phyloP scores from a whole-genome alignment of 768 basidiomycete genomes.

The Butyriboletus loyo region DNA sequence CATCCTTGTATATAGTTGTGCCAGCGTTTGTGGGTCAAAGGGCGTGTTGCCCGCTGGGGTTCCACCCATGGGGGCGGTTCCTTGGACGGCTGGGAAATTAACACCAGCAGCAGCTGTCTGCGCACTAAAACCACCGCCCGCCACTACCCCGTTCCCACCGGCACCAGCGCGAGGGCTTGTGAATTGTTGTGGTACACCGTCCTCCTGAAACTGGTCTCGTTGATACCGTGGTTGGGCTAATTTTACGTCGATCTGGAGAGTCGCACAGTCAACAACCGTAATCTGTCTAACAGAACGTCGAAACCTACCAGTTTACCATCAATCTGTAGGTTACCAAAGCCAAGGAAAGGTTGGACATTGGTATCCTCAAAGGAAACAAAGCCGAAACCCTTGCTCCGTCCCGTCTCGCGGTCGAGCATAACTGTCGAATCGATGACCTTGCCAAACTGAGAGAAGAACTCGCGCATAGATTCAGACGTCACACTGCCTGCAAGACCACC shows the following conservation, averaged over 20 bases:
- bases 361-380: constrained; percentile 95
- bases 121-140: constrained; percentile 28
- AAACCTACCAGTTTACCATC: constrained; percentile 88
- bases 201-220: constrained; percentile 61
- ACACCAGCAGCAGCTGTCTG: constrained; percentile 30
- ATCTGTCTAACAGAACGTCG: neutral
- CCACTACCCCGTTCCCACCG: constrained; percentile 11
- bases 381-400: constrained; percentile 94
- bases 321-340: constrained; percentile 84
- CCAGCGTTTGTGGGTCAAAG: constrained; percentile 92
- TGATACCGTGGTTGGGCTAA: constrained; percentile 89
- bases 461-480: constrained; percentile 90
- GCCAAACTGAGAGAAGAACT: constrained; percentile 92
- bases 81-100: constrained; percentile 34
- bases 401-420: constrained; percentile 96
- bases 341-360: constrained; percentile 86
- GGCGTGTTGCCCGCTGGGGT: constrained; percentile 50
- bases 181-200: constrained; percentile 26
- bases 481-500: constrained; percentile 91
- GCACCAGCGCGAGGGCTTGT: constrained; percentile 1
- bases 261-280: neutral
- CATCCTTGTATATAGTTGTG: constrained; percentile 94
- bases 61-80: constrained; percentile 24
- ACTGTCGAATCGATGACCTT: constrained; percentile 97
- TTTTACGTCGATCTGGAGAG: constrained; percentile 88